These are phyloP conservation scores for Dendrobium huoshanense DNA, from an alignment of 106 monocot species.

Conservation along the genomic window DNA sequence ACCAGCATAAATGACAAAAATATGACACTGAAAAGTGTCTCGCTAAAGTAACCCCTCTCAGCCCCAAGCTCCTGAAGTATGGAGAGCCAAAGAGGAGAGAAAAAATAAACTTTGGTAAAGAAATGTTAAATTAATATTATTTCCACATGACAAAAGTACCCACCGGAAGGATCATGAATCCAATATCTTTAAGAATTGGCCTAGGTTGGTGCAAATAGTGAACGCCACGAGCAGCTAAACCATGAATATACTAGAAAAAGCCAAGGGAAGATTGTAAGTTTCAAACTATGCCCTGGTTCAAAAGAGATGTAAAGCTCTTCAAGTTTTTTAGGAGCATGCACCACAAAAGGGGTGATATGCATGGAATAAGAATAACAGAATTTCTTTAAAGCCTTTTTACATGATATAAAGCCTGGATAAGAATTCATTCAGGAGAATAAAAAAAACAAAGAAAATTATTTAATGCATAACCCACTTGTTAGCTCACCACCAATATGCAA, in stretches of 20 bases:
- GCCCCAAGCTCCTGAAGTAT: slow-evolving; percentile 66
- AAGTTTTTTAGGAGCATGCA: neutral
- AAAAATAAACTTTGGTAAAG: neutral
- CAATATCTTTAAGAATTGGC: slow-evolving; percentile 58
- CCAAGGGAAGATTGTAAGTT: slow-evolving; percentile 5
- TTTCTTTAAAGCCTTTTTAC: neutral
- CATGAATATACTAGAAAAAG: slow-evolving; percentile 57
- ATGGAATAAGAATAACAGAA: neutral
- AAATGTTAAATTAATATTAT: neutral
- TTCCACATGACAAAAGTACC: neutral
- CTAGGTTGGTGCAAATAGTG: slow-evolving; percentile 69
- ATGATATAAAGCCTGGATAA: neutral
- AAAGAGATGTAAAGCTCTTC: neutral
- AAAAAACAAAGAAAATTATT: neutral
- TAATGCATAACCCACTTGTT: neutral
- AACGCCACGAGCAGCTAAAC: slow-evolving; percentile 55
- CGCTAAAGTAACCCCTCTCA: slow-evolving; percentile 77
- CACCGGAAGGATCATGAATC: slow-evolving; percentile 55
- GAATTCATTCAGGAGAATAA: neutral
- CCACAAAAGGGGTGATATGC: neutral
- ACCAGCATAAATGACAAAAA: slow-evolving; percentile 80
- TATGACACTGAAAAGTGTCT: slow-evolving; percentile 56
- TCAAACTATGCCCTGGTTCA: neutral
- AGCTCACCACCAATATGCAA: neutral
- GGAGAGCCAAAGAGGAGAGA: neutral